phyloP scores from a whole-genome alignment of 306 rosid species.

The Glycine soja region DNA sequence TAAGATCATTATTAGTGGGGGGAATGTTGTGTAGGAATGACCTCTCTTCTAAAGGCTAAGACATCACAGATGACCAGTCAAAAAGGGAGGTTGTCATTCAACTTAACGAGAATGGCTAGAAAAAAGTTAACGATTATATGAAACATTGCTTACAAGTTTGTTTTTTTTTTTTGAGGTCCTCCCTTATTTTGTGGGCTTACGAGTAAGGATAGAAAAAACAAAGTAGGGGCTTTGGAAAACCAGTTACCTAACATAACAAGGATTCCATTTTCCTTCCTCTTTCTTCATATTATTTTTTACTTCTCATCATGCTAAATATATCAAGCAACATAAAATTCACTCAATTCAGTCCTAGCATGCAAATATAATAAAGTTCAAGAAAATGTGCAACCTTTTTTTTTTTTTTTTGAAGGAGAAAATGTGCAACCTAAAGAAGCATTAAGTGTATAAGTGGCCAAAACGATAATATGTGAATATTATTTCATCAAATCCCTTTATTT shows the following conservation, averaged over 20 bases:
- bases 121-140: constrained; percentile 40
- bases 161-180: constrained; percentile 14
- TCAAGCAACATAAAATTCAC: background rate
- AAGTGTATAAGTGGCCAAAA: no score
- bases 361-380: no score
- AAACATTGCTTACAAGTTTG: background rate
- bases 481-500: no score
- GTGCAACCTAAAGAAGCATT: no score
- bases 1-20: constrained; percentile 28
- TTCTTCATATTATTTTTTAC: background rate
- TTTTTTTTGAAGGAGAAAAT: no score
- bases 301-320: constrained; percentile 5
- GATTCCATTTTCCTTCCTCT: background rate
- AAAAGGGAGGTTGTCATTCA: constrained; percentile 61
- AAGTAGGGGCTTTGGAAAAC: background rate
- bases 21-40: constrained; percentile 19
- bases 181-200: constrained; percentile 31
- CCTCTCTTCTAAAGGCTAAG: constrained; percentile 43
- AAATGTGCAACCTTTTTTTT: no score
- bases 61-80: constrained; percentile 71
- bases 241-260: background rate
- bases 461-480: no score
- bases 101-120: constrained; percentile 55
- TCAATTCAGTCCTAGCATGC: background rate
- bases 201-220: background rate